Evolutionary conservation across 23 red algal genomes (phyloP).

Genomic region (Cyanidioschyzon merolae): DNA sequence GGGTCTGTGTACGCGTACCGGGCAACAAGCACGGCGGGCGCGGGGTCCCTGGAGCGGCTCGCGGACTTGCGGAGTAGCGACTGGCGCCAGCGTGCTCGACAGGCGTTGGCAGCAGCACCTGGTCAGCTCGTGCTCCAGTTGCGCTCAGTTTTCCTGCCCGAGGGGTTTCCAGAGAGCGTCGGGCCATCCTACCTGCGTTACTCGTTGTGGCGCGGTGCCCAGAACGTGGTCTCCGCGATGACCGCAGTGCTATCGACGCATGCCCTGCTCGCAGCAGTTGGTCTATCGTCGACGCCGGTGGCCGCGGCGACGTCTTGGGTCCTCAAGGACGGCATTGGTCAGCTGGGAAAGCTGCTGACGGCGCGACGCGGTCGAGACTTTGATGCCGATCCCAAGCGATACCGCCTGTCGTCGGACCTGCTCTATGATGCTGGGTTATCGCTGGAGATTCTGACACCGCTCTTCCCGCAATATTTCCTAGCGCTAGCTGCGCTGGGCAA

Average conservation of each 20-base stretch:
- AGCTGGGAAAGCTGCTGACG: conserved; percentile 28
- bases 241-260: conserved; percentile 44
- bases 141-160: conserved; percentile 30
- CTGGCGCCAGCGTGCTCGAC: neutral
- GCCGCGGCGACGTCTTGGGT: conserved; percentile 42
- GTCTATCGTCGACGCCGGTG: conserved; percentile 13
- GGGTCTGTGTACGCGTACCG: neutral
- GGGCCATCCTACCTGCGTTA: conserved; percentile 25
- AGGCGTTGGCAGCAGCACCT: neutral
- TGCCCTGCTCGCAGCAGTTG: conserved; percentile 34
- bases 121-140: neutral
- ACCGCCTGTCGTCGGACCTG: conserved; percentile 63
- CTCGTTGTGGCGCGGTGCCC: conserved; percentile 30
- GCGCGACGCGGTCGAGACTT: conserved; percentile 38
- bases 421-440: conserved; percentile 78
- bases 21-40: neutral
- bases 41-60: neutral
- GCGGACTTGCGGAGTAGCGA: neutral
- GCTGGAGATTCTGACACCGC: conserved; percentile 85
- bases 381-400: conserved; percentile 87
- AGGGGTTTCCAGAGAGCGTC: conserved; percentile 35
- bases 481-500: conserved; percentile 71
- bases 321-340: conserved; percentile 39
- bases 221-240: conserved; percentile 38
- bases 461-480: conserved; percentile 73